Conservation (phyloP, 495 filamentous ascomycete species). For the Cetradonia linearis region DNA sequence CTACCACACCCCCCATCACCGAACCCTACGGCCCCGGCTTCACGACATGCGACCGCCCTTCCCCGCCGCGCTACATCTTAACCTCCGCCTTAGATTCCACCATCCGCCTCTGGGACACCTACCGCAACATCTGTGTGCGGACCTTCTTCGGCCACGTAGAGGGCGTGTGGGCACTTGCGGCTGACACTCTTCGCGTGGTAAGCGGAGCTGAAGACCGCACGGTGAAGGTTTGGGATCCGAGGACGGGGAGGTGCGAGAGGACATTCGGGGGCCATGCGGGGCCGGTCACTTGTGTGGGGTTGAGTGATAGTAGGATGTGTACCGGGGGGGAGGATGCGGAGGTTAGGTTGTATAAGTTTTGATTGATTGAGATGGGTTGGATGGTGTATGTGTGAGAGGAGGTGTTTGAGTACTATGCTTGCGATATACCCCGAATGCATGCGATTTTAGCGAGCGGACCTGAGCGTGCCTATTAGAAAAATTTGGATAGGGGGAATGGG, state of each 20-base stretch:
- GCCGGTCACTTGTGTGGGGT: constrained; percentile 82
- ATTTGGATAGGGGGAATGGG: not conserved
- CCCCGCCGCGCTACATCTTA: constrained; percentile 80
- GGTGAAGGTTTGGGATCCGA: constrained; percentile 94
- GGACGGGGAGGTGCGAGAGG: constrained; percentile 79
- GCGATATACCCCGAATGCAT: constrained; percentile 2
- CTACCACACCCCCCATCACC: constrained; percentile 34
- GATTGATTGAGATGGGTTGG: no score
- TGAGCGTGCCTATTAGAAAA: not conserved
- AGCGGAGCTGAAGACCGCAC: constrained; percentile 86
- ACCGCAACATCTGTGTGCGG: constrained; percentile 67
- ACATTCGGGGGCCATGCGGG: constrained; percentile 84
- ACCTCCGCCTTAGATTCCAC: constrained; percentile 84
- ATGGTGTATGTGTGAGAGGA: not conserved
- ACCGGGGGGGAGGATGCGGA: constrained; percentile 90
- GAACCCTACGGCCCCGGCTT: constrained; percentile 46
- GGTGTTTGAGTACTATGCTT: not conserved
- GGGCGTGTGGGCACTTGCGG: constrained; percentile 89
- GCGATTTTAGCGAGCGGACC: not conserved
- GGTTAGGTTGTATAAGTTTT: constrained; percentile 76
- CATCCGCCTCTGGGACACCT: constrained; percentile 87
- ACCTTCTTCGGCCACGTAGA: constrained; percentile 96
- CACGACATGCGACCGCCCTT: constrained; percentile 45
- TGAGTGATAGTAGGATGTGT: constrained; percentile 77
- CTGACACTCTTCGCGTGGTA: constrained; percentile 80